Evolutionary conservation across 805 yeast species (phyloP).

Genomic region (Cyberlindnera xishuangbannaensis): DNA sequence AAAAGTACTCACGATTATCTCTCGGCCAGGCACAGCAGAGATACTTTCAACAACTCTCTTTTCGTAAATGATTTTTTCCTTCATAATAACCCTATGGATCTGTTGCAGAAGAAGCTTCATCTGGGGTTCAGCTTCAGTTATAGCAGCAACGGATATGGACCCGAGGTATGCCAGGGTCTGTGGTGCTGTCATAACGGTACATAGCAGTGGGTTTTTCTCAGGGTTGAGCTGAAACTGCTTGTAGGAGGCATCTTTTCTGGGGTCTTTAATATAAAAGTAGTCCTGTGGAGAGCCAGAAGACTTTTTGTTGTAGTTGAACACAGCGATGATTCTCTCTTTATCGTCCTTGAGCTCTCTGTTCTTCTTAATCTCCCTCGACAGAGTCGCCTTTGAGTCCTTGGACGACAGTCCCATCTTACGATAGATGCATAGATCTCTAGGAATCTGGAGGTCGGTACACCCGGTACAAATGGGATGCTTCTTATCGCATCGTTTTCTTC

Average conservation of each 20-base stretch:
- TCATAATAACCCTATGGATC: slow-evolving; percentile 10
- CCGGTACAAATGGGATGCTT: slow-evolving; percentile 11
- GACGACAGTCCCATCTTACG: slow-evolving; percentile 16
- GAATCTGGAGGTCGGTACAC: slow-evolving; percentile 14
- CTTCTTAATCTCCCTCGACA: slow-evolving; percentile 9
- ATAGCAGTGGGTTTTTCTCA: slow-evolving; percentile 14
- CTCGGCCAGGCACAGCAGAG: slow-evolving; percentile 1
- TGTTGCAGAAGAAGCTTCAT: slow-evolving; percentile 12
- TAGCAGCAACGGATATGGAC: slow-evolving; percentile 15
- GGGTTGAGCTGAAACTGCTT: slow-evolving; percentile 15
- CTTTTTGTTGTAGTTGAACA: slow-evolving; percentile 11
- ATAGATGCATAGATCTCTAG: slow-evolving; percentile 14
- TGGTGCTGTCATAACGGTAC: slow-evolving; percentile 12
- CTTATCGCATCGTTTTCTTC: slow-evolving; percentile 15
- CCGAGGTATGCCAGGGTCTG: slow-evolving; percentile 14
- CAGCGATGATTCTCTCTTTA: slow-evolving; percentile 6
- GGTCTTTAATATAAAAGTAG: slow-evolving; percentile 11
- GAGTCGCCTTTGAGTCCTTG: slow-evolving; percentile 15
- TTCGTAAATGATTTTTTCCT: slow-evolving; percentile 8
- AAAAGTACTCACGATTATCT: slow-evolving; percentile 4
- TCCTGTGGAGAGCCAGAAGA: slow-evolving; percentile 10
- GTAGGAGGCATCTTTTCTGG: slow-evolving; percentile 2
- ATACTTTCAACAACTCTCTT: neutral
- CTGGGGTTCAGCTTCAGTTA: slow-evolving; percentile 14
- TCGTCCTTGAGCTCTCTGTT: slow-evolving; percentile 16